Evolutionary conservation across 2,329 filamentous ascomycete species (phyloP).

Genomic region (Plenodomus lindquistii): DNA sequence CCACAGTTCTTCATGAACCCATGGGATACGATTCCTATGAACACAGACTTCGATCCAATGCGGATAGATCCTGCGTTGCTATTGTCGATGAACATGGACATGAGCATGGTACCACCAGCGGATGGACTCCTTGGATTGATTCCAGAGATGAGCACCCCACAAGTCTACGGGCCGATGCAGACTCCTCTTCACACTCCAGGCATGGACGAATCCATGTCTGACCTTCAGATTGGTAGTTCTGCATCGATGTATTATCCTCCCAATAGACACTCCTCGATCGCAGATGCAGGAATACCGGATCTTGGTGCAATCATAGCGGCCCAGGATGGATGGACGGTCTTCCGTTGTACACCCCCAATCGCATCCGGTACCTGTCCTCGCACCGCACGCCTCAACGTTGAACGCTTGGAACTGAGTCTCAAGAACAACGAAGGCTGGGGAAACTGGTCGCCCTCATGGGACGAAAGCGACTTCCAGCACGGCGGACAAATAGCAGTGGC

Average conservation of each 20-base stretch:
- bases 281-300: slow-evolving; percentile 44
- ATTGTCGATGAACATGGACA: slow-evolving; percentile 51
- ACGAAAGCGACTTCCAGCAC: slow-evolving; percentile 53
- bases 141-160: slow-evolving; percentile 46
- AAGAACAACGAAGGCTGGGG: slow-evolving; percentile 57
- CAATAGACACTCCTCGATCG: slow-evolving; percentile 47
- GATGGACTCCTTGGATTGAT: slow-evolving; percentile 53
- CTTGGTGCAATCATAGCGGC: slow-evolving; percentile 54
- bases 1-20: slow-evolving; percentile 54
- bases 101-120: slow-evolving; percentile 44
- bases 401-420: slow-evolving; percentile 56
- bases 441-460: slow-evolving; percentile 55
- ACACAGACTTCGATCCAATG: slow-evolving; percentile 49
- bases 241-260: slow-evolving; percentile 47
- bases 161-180: slow-evolving; percentile 46
- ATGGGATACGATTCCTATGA: slow-evolving; percentile 53
- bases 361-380: slow-evolving; percentile 55
- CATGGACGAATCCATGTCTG: slow-evolving; percentile 53
- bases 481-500: slow-evolving; percentile 53
- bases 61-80: slow-evolving; percentile 52
- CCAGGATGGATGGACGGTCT: slow-evolving; percentile 58
- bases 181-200: slow-evolving; percentile 53
- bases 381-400: slow-evolving; percentile 56
- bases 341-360: slow-evolving; percentile 55
- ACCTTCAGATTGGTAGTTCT: slow-evolving; percentile 51